Evolutionary conservation across 192 early-diverging fungal species (phyloP).

Genomic region (Coemansia umbellata): DNA sequence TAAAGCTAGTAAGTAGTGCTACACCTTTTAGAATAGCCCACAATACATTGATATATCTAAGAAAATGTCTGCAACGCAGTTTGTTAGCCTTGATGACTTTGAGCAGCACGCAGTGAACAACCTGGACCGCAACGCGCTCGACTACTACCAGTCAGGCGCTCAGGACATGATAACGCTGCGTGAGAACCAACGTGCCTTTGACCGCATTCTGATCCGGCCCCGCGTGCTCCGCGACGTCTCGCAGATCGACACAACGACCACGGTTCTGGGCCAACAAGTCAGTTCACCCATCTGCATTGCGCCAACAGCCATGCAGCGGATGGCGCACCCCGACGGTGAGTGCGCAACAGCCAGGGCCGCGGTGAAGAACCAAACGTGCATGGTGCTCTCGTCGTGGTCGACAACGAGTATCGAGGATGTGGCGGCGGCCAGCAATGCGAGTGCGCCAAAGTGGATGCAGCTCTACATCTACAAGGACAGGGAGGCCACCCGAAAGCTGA

Average conservation of each 20-base stretch:
- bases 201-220: constrained; percentile 50
- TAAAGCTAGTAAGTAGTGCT: background rate
- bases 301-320: constrained; percentile 73
- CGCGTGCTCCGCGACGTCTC: constrained; percentile 72
- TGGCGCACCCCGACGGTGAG: constrained; percentile 68
- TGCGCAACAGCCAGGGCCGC: constrained; percentile 57
- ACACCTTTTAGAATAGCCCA: background rate
- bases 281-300: constrained; percentile 73
- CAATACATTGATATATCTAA: background rate
- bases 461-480: constrained; percentile 81
- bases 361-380: constrained; percentile 26
- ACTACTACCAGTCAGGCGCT: constrained; percentile 54
- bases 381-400: constrained; percentile 61
- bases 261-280: constrained; percentile 52
- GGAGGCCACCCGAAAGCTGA: constrained; percentile 54
- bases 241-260: constrained; percentile 55
- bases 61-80: background rate
- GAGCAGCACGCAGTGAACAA: constrained; percentile 25
- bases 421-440: constrained; percentile 17
- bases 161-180: constrained; percentile 51
- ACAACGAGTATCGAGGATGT: constrained; percentile 65
- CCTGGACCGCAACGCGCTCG: constrained; percentile 42
- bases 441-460: constrained; percentile 60
- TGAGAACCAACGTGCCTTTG: constrained; percentile 49
- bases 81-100: constrained; percentile 49